Conservation (phyloP, 352 stramenopile genomes). For the Phytophthora fragariae region DNA sequence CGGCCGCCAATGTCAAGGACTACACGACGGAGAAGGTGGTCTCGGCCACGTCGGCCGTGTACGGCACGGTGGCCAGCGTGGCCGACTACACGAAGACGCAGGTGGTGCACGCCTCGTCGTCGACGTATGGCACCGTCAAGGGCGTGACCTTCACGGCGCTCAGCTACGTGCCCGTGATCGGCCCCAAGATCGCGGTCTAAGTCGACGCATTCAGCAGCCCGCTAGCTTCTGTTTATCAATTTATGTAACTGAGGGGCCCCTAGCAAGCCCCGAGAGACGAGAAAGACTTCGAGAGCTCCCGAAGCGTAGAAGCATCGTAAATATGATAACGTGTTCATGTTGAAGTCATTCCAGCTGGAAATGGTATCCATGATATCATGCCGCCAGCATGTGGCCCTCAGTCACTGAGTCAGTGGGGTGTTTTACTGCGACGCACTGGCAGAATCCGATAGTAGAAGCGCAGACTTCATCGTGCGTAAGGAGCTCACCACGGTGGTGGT, state of each 20-base stretch:
- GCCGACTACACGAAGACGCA: constrained; percentile 75
- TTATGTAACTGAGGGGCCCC: constrained; percentile 22
- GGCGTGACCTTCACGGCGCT: constrained; percentile 59
- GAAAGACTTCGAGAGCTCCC: not conserved
- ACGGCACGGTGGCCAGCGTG: constrained; percentile 54
- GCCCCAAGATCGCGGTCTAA: constrained; percentile 56
- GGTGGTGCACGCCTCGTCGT: constrained; percentile 74
- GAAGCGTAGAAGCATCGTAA: constrained; percentile 15
- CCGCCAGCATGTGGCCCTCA: too few species aligned
- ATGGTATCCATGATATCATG: too few species aligned
- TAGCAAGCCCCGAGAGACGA: not conserved
- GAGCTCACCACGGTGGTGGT: too few species aligned
- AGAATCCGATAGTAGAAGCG: too few species aligned
- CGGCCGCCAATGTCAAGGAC: constrained; percentile 63
- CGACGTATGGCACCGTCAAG: constrained; percentile 63
- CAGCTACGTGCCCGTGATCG: constrained; percentile 70
- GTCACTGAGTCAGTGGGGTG: too few species aligned
- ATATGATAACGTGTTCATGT: not conserved
- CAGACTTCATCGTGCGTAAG: too few species aligned
- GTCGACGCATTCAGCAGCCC: not conserved
- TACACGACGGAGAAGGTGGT: constrained; percentile 62
- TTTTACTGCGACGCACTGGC: too few species aligned
- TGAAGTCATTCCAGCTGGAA: not conserved
- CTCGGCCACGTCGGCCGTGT: constrained; percentile 44
- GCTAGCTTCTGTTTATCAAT: constrained; percentile 18